Base-by-base conservation (phyloP, 208 protist genomes). In the Trypanosoma platydactyli region DNA sequence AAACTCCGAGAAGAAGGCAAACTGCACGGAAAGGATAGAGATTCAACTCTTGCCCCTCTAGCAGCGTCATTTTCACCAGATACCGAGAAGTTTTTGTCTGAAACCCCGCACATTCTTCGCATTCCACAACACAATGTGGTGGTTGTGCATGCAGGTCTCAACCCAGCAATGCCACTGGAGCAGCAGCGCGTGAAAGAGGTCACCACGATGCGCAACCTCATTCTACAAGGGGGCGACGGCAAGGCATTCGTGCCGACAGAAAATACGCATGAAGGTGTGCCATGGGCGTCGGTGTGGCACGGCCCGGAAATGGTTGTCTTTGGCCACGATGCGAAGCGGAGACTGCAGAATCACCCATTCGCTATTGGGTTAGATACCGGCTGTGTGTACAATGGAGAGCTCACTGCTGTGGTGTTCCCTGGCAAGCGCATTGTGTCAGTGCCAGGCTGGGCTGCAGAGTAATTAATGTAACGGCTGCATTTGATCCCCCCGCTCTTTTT, bases 71-170 rank as follows among this genome's bases (percentile, higher is more conserved):
- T 80, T 48, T 74, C 81, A 0, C 48, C 59, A n/a, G 87, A 92
- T 63, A 55, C 85, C 15, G 62, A 76, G 48, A 56, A 30, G n/a
- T 95, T 84, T 67, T 54, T 95, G 48, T 35, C 16, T 11, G 20
- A 45, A 6, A 48, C 88, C 13, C 90, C 90, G 2, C 86, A 94
- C 67, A 59, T 94, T 40, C 29, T 95, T 38, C 67, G 77, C 33
- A 77, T 95, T 25, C 83, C 83, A 15, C 45, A 73, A 6, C 75
- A 83, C 53, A 57, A 76, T 35, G 41, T 86, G 7, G 53, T 92
- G 33, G 75, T 94, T n/a, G 79, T 91, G 18, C 90, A 95, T 61
- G 90, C 83, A 3, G 87, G 85, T 29, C 64, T 95, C 6, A 71
- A 90, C 46, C 83, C 83, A 1, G 70, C 73, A 3, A 27, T 75